Percentiles rank a stretch among this genome's conserved stretches.
phyloP scores from a whole-genome alignment of 371 early-diverging fungal species.

The Zychaea mexicana region DNA sequence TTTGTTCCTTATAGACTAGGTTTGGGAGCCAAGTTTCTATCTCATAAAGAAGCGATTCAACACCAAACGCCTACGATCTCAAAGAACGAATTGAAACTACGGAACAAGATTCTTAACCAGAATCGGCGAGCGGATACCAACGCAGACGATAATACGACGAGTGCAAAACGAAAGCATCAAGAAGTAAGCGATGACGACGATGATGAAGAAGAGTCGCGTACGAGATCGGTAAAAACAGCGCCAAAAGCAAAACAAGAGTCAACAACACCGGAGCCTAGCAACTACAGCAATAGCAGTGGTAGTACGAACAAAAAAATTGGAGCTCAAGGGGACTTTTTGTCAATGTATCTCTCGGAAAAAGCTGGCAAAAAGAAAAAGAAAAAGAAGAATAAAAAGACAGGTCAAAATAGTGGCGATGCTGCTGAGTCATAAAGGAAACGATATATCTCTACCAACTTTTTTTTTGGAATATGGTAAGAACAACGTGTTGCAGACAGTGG shows the following conservation, averaged over 20 bases:
- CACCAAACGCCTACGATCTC: conserved; percentile 32
- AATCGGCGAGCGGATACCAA: conserved; percentile 31
- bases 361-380: conserved; percentile 56
- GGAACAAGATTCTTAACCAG: conserved; percentile 52
- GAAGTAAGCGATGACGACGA: conserved; percentile 51
- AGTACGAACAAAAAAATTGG: conserved; percentile 24
- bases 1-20: conserved; percentile 42
- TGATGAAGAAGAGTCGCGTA: conserved; percentile 51
- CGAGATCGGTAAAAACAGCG: conserved; percentile 10
- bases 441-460: too few species aligned
- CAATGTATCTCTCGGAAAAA: conserved; percentile 55
- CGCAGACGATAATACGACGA: conserved; percentile 19
- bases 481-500: too few species aligned
- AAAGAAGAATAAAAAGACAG: conserved; percentile 13
- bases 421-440: too few species aligned
- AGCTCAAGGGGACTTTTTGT: conserved; percentile 52
- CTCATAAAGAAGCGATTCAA: conserved; percentile 60
- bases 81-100: conserved; percentile 37
- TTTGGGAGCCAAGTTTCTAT: conserved; percentile 60
- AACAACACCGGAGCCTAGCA: conserved; percentile 3
- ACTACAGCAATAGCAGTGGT: neutral
- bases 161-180: conserved; percentile 31
- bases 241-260: conserved; percentile 13
- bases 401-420: too few species aligned
- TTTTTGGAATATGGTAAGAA: too few species aligned